Conservation (phyloP, 2,329 filamentous ascomycete genomes). For the Scedosporium aurantiacum region DNA sequence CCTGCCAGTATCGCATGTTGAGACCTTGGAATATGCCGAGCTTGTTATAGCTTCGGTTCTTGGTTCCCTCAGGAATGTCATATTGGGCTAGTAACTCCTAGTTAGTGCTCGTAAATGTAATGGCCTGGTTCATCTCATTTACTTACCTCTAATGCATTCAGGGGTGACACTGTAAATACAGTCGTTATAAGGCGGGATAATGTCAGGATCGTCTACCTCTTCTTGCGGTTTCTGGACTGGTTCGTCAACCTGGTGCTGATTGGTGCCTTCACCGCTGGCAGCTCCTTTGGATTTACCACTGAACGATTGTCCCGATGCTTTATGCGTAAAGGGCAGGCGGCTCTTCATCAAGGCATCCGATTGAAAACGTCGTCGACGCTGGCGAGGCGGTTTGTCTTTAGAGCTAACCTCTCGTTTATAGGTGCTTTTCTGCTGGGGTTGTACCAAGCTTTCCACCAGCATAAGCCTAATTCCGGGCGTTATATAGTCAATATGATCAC, state of each 20-base stretch:
- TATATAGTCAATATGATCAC: slow-evolving; percentile 35
- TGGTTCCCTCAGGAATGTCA: slow-evolving; percentile 22
- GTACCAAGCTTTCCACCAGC: neutral
- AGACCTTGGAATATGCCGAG: slow-evolving; percentile 30
- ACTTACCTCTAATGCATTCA: slow-evolving; percentile 1
- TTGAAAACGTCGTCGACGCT: neutral
- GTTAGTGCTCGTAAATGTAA: neutral
- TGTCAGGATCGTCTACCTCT: neutral
- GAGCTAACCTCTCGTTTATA: too few species aligned
- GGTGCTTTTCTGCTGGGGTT: neutral
- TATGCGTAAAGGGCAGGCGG: neutral
- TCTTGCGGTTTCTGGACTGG: neutral
- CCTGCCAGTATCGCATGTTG: slow-evolving; percentile 27
- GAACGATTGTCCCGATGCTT: neutral
- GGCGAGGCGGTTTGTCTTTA: neutral
- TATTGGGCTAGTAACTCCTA: slow-evolving; percentile 16
- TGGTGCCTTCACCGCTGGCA: neutral
- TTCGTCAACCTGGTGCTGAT: neutral
- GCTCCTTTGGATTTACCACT: too few species aligned
- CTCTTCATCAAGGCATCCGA: neutral
- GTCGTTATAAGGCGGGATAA: neutral
- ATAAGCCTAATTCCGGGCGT: slow-evolving; percentile 34
- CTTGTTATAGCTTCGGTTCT: slow-evolving; percentile 22
- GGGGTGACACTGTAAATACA: neutral
- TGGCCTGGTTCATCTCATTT: neutral